These are phyloP conservation scores for Fusarium coicis DNA, from an alignment of 2,329 filamentous ascomycete species.

Conservation along the genomic window DNA sequence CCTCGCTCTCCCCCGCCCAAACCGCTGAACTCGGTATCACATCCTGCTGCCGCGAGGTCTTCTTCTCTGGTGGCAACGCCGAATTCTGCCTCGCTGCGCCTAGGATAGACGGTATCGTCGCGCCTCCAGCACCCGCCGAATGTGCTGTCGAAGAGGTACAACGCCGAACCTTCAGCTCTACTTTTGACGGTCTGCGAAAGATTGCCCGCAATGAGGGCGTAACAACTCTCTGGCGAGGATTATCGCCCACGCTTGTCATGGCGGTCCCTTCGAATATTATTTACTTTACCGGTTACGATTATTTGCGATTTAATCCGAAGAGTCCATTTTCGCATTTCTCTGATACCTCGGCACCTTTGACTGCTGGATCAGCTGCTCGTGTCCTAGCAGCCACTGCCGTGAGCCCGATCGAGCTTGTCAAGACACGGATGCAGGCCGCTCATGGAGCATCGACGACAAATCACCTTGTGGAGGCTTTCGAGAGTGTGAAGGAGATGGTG, in stretches of 20 bases:
- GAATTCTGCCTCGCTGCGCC: slow-evolving; percentile 82
- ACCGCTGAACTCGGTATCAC: slow-evolving; percentile 87
- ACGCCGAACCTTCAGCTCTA: slow-evolving; percentile 86
- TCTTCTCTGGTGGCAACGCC: slow-evolving; percentile 89
- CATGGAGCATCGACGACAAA: slow-evolving; percentile 66
- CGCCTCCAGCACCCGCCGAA: slow-evolving; percentile 63
- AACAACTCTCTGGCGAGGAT: slow-evolving; percentile 87
- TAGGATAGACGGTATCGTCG: slow-evolving; percentile 59
- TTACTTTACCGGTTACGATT: slow-evolving; percentile 98
- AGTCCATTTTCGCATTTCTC: slow-evolving; percentile 76
- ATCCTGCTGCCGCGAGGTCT: slow-evolving; percentile 95
- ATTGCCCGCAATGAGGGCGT: slow-evolving; percentile 94
- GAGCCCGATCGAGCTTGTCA: slow-evolving; percentile 91
- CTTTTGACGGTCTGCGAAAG: slow-evolving; percentile 90
- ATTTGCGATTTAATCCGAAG: slow-evolving; percentile 77
- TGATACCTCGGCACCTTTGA: slow-evolving; percentile 80
- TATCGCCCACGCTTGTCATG: slow-evolving; percentile 96
- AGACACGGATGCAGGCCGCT: slow-evolving; percentile 89
- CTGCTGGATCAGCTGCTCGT: slow-evolving; percentile 82
- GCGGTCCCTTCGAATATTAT: slow-evolving; percentile 95
- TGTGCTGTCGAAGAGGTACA: slow-evolving; percentile 92
- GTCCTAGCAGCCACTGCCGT: slow-evolving; percentile 84
- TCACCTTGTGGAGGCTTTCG: slow-evolving; percentile 82
- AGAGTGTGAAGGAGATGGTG: slow-evolving; percentile 83
- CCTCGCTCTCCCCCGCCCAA: slow-evolving; percentile 75